phyloP scores from a whole-genome alignment of 2,329 filamentous ascomycete genomes.

The Beauveria bassiana region DNA sequence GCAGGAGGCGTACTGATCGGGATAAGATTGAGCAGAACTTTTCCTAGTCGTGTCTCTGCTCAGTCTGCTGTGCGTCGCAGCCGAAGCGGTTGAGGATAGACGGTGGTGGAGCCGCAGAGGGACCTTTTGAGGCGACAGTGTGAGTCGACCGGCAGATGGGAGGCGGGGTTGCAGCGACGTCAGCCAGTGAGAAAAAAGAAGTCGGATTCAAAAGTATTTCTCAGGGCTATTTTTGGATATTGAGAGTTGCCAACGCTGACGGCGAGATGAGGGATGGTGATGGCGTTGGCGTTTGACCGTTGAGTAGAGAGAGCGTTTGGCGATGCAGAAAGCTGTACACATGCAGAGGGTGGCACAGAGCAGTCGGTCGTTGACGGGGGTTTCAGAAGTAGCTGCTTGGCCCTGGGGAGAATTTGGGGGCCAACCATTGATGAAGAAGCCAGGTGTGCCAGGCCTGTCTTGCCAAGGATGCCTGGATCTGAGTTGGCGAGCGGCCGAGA shows the following conservation, averaged over 20 bases:
- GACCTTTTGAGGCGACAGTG: not conserved
- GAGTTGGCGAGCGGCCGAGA: constrained; percentile 6
- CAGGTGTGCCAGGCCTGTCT: not conserved
- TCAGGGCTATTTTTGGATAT: not conserved
- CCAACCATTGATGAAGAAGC: not conserved
- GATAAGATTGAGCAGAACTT: not conserved
- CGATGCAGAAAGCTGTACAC: not conserved
- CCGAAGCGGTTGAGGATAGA: constrained; percentile 1
- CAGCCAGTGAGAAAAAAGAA: not conserved
- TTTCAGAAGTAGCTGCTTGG: too few relatives aligned
- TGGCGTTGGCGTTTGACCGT: not conserved
- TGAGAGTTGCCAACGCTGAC: not conserved
- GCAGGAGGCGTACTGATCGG: not conserved
- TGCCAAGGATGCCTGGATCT: constrained; percentile 10
- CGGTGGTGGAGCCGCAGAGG: constrained; percentile 1
- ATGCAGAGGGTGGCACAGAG: not conserved
- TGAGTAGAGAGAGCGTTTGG: not conserved
- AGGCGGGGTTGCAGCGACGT: not conserved
- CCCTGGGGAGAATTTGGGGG: not conserved
- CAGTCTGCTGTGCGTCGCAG: not conserved
- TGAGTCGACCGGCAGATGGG: constrained; percentile 8
- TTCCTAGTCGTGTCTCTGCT: not conserved
- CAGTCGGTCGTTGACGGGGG: not conserved
- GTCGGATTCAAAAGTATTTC: not conserved
- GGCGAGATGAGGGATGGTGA: not conserved